A percentile compares a stretch with the other conserved stretches of the same genome.
Conservation (phyloP, 768 basidiomycete species). For the Saitozyma sp. region DNA sequence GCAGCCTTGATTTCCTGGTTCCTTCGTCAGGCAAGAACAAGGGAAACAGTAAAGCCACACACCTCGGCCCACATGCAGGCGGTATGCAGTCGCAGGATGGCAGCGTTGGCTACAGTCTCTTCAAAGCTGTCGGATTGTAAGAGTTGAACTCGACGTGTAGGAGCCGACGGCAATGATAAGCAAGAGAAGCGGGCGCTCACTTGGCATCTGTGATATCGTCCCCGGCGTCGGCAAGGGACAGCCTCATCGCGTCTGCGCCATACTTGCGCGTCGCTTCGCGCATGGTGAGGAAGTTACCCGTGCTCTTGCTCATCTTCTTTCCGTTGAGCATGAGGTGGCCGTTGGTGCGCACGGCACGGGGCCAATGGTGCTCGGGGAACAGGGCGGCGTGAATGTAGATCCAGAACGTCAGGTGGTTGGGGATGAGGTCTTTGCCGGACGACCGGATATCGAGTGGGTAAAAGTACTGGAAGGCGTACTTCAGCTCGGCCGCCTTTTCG, state of each 20-base stretch:
- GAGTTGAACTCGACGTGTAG: too few relatives aligned
- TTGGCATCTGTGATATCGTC: slow-evolving; percentile 98
- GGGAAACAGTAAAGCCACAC: slow-evolving; percentile 10
- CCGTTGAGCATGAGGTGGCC: slow-evolving; percentile 97
- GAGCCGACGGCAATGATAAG: background rate
- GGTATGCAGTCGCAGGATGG: slow-evolving; percentile 88
- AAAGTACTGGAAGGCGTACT: slow-evolving; percentile 91
- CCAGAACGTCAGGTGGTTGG: slow-evolving; percentile 91
- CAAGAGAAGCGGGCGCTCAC: slow-evolving; percentile 25
- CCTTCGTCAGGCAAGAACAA: background rate
- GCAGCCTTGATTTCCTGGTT: slow-evolving; percentile 76
- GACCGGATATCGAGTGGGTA: slow-evolving; percentile 98
- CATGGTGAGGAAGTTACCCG: slow-evolving; percentile 91
- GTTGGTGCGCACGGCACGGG: slow-evolving; percentile 86
- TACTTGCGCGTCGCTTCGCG: slow-evolving; percentile 87
- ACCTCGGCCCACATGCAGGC: slow-evolving; percentile 90
- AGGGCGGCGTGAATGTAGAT: slow-evolving; percentile 94
- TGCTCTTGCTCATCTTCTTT: slow-evolving; percentile 98
- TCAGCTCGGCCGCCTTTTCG: slow-evolving; percentile 79
- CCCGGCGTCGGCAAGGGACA: slow-evolving; percentile 92
- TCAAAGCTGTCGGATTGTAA: slow-evolving; percentile 63
- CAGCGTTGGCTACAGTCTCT: slow-evolving; percentile 95
- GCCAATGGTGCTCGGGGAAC: slow-evolving; percentile 84
- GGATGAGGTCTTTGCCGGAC: slow-evolving; percentile 94
- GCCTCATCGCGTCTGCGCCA: slow-evolving; percentile 89